Percentiles rank a stretch among this genome's conserved stretches.
These are phyloP conservation scores for Yamadazyma trypodendri DNA, from an alignment of 1,139 yeast genomes.

Conservation along the genomic window DNA sequence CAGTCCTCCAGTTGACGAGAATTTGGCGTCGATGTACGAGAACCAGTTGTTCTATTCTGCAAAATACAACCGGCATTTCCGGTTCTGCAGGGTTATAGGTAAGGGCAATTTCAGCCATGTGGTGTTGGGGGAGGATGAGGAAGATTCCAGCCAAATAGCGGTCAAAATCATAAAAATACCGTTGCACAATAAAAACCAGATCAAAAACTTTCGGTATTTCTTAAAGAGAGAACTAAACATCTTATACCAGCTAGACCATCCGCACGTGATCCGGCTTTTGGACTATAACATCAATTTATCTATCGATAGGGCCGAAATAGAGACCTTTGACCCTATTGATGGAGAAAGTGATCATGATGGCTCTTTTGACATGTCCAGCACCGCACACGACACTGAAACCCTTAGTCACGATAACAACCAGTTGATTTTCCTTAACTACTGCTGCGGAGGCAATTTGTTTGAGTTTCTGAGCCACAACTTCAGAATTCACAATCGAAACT, in stretches of 20 bases:
- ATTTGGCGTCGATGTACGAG: constrained; percentile 9
- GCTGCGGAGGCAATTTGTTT: constrained; percentile 81
- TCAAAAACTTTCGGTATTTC: constrained; percentile 58
- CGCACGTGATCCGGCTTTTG: constrained; percentile 34
- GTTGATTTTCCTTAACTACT: constrained; percentile 69
- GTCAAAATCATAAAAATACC: constrained; percentile 43
- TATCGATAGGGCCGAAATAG: constrained; percentile 24
- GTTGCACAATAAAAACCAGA: constrained; percentile 23
- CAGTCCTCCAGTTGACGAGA: constrained; percentile 12
- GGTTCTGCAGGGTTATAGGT: constrained; percentile 42
- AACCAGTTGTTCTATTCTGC: constrained; percentile 15
- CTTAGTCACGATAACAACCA: constrained; percentile 30
- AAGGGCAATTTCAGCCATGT: constrained; percentile 63
- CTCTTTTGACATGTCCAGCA: neutral
- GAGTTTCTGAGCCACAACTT: constrained; percentile 44
- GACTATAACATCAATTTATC: constrained; percentile 31
- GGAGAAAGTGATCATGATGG: constrained; percentile 18
- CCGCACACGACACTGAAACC: constrained; percentile 20
- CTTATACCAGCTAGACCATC: constrained; percentile 47
- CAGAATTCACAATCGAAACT: constrained; percentile 16
- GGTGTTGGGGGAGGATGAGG: constrained; percentile 36
- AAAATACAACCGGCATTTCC: constrained; percentile 17
- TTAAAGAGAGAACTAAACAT: constrained; percentile 74
- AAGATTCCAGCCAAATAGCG: constrained; percentile 28
- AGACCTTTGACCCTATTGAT: constrained; percentile 14